Base-by-base conservation (phyloP, 345 rosid genomes). In the Citrus cavaleriei region DNA sequence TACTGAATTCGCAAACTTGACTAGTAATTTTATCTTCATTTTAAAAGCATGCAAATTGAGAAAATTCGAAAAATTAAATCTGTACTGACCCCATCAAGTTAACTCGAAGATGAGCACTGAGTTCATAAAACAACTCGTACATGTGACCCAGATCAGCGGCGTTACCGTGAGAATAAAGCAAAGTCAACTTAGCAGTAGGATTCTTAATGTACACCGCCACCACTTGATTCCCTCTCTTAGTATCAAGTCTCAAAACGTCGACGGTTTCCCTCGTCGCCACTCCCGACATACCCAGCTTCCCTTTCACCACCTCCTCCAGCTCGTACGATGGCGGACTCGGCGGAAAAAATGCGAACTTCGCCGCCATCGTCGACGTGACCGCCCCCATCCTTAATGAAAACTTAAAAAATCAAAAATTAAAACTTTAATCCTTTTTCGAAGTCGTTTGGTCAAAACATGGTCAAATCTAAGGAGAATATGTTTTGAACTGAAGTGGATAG, bases 91-190 rank as follows among this genome's bases (percentile, higher is more conserved):
- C 98, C 92, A 95, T 85, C 77, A 95, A 85, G 88, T 93, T 93
- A 81, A 95, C 98, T 40, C 90, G 84, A 46, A 95, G 92, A 85
- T 91, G 97, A 68, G 87, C 72, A 55, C 95, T 92, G 77, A 95
- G 93, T 65, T 93, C 95, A 35, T 75, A 62, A 77, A 92, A 93
- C 80, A 95, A 85, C 81, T 93, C 96, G 74, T 83, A 88, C 93
- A 93, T 91, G 86, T 95, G 97, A 4, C 97, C 97, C 73, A 95
- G 91, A 92, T 95, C 99, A 54, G 98, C 98, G 9, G 98, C 98
- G 84, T 95, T 95, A 14, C 98, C 98, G 46, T 95, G 98, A 2
- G 98, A 93, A 80, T 93, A 93, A 21, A 93, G 88, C 58, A 93
- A 57, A 4, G 98, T 93, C 77, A 93, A 86, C 28, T 90, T 79